Evolutionary conservation across 1,139 yeast species (phyloP).

Genomic region (Meyerozyma athensensis): DNA sequence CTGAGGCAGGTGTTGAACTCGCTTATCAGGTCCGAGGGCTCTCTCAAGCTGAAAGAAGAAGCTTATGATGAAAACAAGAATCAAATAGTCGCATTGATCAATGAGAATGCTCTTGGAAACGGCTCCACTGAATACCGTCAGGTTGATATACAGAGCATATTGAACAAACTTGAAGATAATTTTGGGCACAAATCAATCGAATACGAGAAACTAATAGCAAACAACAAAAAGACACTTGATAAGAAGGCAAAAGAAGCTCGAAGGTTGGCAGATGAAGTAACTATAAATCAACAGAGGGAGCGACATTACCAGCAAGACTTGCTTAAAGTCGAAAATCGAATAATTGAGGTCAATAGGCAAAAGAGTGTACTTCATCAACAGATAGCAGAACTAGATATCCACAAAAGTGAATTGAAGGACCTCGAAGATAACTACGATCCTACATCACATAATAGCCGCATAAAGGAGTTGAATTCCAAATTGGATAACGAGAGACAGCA

Average conservation of each 20-base stretch:
- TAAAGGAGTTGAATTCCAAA: conserved; percentile 22
- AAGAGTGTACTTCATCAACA: conserved; percentile 33
- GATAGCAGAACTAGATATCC: conserved; percentile 36
- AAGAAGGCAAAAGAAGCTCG: conserved; percentile 10
- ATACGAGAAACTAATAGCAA: conserved; percentile 5
- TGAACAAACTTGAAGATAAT: conserved; percentile 4
- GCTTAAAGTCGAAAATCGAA: conserved; percentile 24
- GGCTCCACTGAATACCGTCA: conserved; percentile 2
- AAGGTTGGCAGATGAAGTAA: conserved; percentile 27
- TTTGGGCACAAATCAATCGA: conserved; percentile 4
- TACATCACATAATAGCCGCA: conserved; percentile 22
- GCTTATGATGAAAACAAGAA: conserved; percentile 25
- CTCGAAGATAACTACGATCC: conserved; percentile 26
- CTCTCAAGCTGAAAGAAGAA: conserved; percentile 45
- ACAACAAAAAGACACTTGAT: conserved; percentile 5
- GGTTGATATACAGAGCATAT: conserved; percentile 1
- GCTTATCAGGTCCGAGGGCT: conserved; percentile 52
- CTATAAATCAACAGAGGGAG: conserved; percentile 39
- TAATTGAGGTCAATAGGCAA: conserved; percentile 27
- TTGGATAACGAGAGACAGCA: neutral
- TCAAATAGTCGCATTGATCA: conserved; percentile 15
- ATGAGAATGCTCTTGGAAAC: conserved; percentile 2
- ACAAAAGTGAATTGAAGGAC: conserved; percentile 30
- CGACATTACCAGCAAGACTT: conserved; percentile 34
- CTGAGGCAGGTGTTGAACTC: conserved; percentile 34